Conservation (phyloP, 768 basidiomycete genomes). For the Lactifluus rugatus region DNA sequence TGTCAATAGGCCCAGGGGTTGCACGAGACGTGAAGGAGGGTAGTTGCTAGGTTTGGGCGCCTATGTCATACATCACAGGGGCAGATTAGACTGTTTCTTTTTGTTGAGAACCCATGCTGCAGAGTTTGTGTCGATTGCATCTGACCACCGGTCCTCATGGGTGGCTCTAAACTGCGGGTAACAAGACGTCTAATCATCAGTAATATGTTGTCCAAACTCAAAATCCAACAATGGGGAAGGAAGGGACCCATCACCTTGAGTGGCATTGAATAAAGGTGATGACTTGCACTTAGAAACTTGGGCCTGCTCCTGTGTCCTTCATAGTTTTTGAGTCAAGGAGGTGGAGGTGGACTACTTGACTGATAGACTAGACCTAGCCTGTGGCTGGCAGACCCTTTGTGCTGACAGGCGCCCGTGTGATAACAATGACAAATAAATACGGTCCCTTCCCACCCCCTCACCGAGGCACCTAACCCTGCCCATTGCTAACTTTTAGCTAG, state of each 20-base stretch:
- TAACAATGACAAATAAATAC: slow-evolving; percentile 11
- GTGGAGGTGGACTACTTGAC: too few species aligned
- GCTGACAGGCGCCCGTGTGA: background rate
- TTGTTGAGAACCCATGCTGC: background rate
- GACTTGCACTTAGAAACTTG: too few species aligned
- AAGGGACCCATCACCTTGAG: background rate
- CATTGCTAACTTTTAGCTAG: background rate
- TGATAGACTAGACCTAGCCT: too few species aligned
- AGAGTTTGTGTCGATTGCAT: background rate
- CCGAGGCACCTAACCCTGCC: background rate
- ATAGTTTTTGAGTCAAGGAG: too few species aligned
- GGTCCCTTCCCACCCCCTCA: background rate
- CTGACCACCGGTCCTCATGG: background rate
- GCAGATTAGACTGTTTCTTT: background rate
- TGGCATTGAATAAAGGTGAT: too few species aligned
- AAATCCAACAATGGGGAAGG: background rate
- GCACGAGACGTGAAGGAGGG: background rate
- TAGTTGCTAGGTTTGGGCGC: background rate
- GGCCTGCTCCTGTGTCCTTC: too few species aligned
- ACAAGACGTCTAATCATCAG: too few species aligned
- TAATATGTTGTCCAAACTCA: background rate
- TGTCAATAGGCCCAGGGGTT: background rate
- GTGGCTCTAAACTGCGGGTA: background rate
- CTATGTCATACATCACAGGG: background rate
- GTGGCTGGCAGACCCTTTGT: background rate